Evolutionary conservation across 73 alveolate genomes (phyloP), one percentile per base, ranked within the genome.

Genomic region (Paramecium biaurelia): DNA sequence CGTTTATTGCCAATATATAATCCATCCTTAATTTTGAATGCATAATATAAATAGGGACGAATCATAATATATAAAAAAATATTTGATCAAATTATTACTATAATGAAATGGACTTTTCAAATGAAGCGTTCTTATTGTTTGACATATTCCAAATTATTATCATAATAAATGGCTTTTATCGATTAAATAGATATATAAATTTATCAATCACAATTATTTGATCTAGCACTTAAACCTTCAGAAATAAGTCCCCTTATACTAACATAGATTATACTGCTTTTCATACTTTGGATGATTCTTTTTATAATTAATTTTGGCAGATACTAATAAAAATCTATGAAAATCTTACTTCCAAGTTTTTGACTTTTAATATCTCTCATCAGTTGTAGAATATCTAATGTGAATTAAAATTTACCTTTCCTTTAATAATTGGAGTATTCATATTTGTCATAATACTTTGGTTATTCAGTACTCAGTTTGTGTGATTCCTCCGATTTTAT

Each of bases 401-500:
- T 74, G 67, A 7, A 43, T 38, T 79, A 79, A 79, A 4, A 79
- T 79, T 47, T 79, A 79, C 90, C 90, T 79, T 79, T 79, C 8
- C 90, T 41, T 30, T 79, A 42, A 37, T 74, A 34, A 37, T 74
- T 41, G 0, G 45, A 43, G 28, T 43, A 79, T 18, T 41, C 90
- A 37, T 34, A 34, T 74, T 79, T 30, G 6, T 72, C 58, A 42
- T 30, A 74, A 30, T 30, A 32, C 21, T 67, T 67, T 2, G 49
- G 49, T 30, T 67, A 38, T 37, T 79, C 90, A 18, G 72, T 21
- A 23, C 90, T 79, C 34, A 79, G 10, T 23, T 79, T 79, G n/a
- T 79, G 90, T 30, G 90, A 79, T 79, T 79, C 90, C 28, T 79
- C 90, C 23, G 90, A 79, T 79, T 79, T 79, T 9, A 79, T 79